Conservation (phyloP, 257 asterid genomes). For the Solanum paucissectum region DNA sequence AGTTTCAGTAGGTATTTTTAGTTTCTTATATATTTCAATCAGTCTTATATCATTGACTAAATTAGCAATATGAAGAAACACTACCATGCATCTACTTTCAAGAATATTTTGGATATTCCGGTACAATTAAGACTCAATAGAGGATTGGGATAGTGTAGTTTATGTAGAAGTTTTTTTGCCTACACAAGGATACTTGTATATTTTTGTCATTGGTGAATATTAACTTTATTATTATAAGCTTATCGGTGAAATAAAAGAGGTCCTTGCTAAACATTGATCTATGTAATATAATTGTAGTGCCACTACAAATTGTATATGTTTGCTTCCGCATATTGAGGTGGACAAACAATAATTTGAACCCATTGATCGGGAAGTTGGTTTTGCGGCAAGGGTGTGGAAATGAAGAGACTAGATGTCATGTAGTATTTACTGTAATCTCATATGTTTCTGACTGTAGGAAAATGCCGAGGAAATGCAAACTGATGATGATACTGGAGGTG, state of each 20-base stretch:
- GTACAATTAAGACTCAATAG: background rate
- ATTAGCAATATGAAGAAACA: background rate
- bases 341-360: background rate
- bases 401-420: background rate
- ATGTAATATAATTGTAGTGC: background rate
- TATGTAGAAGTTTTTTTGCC: background rate
- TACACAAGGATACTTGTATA: background rate
- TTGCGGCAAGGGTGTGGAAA: background rate
- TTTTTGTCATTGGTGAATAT: background rate
- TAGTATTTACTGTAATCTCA: background rate
- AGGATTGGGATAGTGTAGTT: background rate
- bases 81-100: background rate
- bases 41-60: background rate
- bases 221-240: background rate
- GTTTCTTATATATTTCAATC: background rate
- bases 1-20: background rate
- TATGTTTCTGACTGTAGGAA: slow-evolving; percentile 23
- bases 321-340: background rate
- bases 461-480: slow-evolving; percentile 20
- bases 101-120: background rate
- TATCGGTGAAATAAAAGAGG: background rate
- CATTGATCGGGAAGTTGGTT: background rate
- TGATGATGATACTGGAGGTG: slow-evolving; percentile 19
- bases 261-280: background rate
- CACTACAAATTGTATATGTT: background rate